Evolutionary conservation across 805 yeast genomes (phyloP).

Genomic region (Lipomyces orientalis): DNA sequence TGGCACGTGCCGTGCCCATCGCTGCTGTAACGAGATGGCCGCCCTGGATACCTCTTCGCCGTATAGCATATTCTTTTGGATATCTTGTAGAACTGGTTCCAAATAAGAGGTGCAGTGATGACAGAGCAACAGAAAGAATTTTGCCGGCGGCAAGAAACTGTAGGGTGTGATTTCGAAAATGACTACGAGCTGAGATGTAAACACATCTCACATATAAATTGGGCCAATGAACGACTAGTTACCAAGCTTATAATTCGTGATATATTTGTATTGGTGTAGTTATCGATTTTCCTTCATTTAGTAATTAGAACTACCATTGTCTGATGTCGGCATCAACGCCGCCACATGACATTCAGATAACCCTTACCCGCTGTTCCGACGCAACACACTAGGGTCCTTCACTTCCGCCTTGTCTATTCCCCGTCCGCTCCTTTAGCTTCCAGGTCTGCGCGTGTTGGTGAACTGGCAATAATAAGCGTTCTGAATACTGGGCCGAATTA

Average conservation of each 20-base stretch:
- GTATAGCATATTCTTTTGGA: constrained; percentile 1
- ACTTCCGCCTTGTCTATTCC: not conserved
- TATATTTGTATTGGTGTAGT: not conserved
- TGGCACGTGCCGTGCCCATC: constrained; percentile 2
- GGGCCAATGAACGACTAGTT: not conserved
- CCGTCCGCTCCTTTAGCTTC: not conserved
- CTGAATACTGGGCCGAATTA: not conserved
- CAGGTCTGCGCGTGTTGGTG: not conserved
- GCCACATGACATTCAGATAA: not conserved
- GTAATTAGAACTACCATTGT: not conserved
- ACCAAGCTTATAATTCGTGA: not conserved
- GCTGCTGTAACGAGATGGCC: not conserved
- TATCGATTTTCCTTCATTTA: not conserved
- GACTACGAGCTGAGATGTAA: not conserved
- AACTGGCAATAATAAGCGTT: not conserved
- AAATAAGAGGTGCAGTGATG: not conserved
- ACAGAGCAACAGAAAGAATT: not conserved
- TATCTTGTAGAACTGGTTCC: not conserved
- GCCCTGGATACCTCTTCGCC: not conserved
- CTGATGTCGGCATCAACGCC: not conserved
- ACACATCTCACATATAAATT: not conserved
- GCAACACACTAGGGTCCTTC: not conserved
- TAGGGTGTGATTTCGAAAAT: not conserved
- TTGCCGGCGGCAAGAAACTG: not conserved
- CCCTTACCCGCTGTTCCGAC: not conserved